Evolutionary conservation across 1,284 basidiomycete species (phyloP).

Genomic region (Taiwanofungus camphoratus): DNA sequence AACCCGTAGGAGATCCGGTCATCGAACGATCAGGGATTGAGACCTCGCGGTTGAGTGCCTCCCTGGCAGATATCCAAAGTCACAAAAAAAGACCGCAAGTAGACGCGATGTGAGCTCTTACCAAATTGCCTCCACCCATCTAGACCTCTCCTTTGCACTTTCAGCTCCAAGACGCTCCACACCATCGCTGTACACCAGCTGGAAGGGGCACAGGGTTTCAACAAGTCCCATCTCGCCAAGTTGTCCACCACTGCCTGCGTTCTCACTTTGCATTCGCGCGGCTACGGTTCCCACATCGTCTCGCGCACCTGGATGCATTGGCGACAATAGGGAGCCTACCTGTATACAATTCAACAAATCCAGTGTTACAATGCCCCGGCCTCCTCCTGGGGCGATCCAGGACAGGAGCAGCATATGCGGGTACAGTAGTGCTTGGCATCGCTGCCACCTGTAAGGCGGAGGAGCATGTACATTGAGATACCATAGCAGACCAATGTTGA

Average conservation of each 20-base stretch:
- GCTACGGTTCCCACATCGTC: slow-evolving; percentile 84
- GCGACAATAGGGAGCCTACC: slow-evolving; percentile 74
- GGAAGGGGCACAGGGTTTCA: slow-evolving; percentile 80
- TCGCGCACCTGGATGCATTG: slow-evolving; percentile 67
- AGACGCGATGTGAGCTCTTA: slow-evolving; percentile 30
- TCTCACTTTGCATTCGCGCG: slow-evolving; percentile 55
- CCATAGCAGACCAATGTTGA: slow-evolving; percentile 79
- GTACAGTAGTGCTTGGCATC: slow-evolving; percentile 79
- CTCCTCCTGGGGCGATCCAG: slow-evolving; percentile 77
- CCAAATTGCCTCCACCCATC: slow-evolving; percentile 88
- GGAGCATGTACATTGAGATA: slow-evolving; percentile 84
- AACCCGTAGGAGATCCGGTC: slow-evolving; percentile 64
- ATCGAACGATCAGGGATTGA: slow-evolving; percentile 45
- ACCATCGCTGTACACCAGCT: slow-evolving; percentile 82
- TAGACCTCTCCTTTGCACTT: slow-evolving; percentile 74
- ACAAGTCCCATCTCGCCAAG: slow-evolving; percentile 38
- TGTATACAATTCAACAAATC: slow-evolving; percentile 81
- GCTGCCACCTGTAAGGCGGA: slow-evolving; percentile 77
- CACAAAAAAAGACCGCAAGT: slow-evolving; percentile 7
- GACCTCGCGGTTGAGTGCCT: slow-evolving; percentile 50
- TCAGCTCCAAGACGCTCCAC: slow-evolving; percentile 81
- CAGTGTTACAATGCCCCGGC: slow-evolving; percentile 74
- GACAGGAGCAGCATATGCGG: slow-evolving; percentile 73
- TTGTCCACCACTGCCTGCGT: slow-evolving; percentile 39
- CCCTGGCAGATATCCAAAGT: slow-evolving; percentile 40